Evolutionary conservation across 805 yeast genomes (phyloP), one percentile per base, ranked within the genome.

Genomic region (Cyberlindnera misumaiensis): DNA sequence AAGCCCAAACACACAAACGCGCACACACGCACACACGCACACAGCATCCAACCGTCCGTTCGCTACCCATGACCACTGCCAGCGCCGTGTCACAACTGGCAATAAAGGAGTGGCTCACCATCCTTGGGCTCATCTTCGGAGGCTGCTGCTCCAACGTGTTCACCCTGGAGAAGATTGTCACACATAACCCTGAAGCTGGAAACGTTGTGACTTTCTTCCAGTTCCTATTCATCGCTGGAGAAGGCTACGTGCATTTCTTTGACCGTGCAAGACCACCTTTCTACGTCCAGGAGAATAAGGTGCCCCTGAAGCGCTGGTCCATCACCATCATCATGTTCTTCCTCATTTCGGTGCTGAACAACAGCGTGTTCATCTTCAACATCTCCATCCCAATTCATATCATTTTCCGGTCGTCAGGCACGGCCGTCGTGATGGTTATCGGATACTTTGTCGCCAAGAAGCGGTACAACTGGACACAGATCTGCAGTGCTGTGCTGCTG

Each of bases 111-210:
- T 52, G 56, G 56, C 33, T 47, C 9, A 32, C 51, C 4, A 41
- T 52, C 18, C 11, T 44, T 1, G 49, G 48, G 5, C 45, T 73
- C 25, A 73, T 80, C 11, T 77, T 80, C 51, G 83, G 84, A 0
- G 87, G 89, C 4, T 83, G 93, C 55, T 83, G 93, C 53, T 62
- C 77, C 25, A 83, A 80, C 55, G 88, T 80, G 22, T 63, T 73
- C 41, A 67, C 83, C 1, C 59, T 83, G 36, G 93, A 83, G 53
- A 55, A 65, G 18, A 59, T 82, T 13, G 56, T 80, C 2, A 53
- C 55, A 17, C 41, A 47, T 11, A 51, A 61, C 17, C 53, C 72
- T 1, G 53, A 53, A 32, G 51, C 64, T 8, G 81, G 83, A 3
- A 63, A 65, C 16, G 56, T 79, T 11, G 61, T 83, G 10, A 82